Conservation (phyloP, 176 grass and related monocot species). For the Eremochloa ophiuroides region DNA sequence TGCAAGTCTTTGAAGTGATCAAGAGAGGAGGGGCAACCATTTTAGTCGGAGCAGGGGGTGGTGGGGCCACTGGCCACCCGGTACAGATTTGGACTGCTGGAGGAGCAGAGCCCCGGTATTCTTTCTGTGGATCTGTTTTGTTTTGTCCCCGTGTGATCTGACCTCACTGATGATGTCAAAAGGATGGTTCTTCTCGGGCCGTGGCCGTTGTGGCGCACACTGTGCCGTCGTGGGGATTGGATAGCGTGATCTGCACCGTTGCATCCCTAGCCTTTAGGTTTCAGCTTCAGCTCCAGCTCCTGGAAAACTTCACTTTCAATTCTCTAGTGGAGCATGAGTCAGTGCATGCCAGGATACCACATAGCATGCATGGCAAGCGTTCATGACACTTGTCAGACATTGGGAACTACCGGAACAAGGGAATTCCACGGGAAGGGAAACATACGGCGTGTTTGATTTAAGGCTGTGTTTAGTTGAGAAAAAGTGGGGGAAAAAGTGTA, state of each 20-base stretch:
- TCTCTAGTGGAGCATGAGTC: not conserved
- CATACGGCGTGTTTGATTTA: too few relatives aligned
- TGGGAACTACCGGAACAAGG: not conserved
- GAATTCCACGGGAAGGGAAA: not conserved
- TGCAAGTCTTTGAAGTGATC: not conserved
- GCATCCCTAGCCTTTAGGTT: not conserved
- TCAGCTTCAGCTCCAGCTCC: not conserved
- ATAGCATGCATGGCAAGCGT: not conserved
- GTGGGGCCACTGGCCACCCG: not conserved
- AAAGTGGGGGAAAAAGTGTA: too few relatives aligned
- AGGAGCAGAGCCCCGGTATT: not conserved
- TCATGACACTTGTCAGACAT: not conserved
- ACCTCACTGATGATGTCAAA: constrained; percentile 56
- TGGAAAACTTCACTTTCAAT: not conserved
- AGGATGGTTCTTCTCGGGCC: constrained; percentile 8
- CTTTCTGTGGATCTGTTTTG: not conserved
- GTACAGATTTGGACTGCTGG: constrained; percentile 27
- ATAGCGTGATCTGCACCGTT: not conserved
- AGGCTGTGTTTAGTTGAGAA: too few relatives aligned
- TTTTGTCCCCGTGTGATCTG: not conserved
- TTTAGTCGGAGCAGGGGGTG: not conserved
- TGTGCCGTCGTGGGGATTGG: constrained; percentile 6
- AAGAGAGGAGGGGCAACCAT: not conserved
- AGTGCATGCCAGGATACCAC: too few relatives aligned
- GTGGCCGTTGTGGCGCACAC: constrained; percentile 8